These are phyloP conservation scores for Tubosaeta sp. DNA, from an alignment of 768 basidiomycete species.

Conservation along the genomic window DNA sequence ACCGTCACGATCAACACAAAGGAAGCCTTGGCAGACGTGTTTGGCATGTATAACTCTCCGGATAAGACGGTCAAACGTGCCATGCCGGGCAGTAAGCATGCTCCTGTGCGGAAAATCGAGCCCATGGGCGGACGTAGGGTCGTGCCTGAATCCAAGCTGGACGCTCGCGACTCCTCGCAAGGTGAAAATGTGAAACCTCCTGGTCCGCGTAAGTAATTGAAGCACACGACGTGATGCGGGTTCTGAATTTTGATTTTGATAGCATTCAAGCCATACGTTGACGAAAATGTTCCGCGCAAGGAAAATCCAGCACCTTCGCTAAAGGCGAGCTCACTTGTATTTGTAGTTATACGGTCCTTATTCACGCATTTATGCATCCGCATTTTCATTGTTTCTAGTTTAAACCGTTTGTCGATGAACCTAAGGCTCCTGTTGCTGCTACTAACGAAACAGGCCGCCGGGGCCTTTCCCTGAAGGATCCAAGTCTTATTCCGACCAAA, in stretches of 20 bases:
- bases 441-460: slow-evolving; percentile 32
- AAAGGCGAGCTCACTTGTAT: slow-evolving; percentile 10
- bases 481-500: slow-evolving; percentile 14
- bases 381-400: slow-evolving; percentile 40
- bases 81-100: slow-evolving; percentile 66
- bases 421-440: slow-evolving; percentile 32
- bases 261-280: slow-evolving; percentile 63
- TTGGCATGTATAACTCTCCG: slow-evolving; percentile 93
- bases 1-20: slow-evolving; percentile 97
- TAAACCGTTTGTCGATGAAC: slow-evolving; percentile 60
- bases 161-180: slow-evolving; percentile 32
- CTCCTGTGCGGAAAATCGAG: slow-evolving; percentile 64
- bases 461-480: slow-evolving; percentile 52
- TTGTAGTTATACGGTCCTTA: not conserved
- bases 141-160: slow-evolving; percentile 27
- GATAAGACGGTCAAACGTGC: slow-evolving; percentile 62
- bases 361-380: slow-evolving; percentile 1
- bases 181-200: slow-evolving; percentile 20
- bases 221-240: slow-evolving; percentile 13
- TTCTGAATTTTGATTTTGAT: slow-evolving; percentile 2
- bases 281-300: slow-evolving; percentile 49
- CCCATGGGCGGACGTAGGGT: slow-evolving; percentile 38
- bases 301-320: slow-evolving; percentile 37
- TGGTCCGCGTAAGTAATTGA: slow-evolving; percentile 36
- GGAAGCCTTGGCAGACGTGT: slow-evolving; percentile 89